Base-by-base conservation (phyloP, 345 rosid genomes). In the Gossypium turneri region DNA sequence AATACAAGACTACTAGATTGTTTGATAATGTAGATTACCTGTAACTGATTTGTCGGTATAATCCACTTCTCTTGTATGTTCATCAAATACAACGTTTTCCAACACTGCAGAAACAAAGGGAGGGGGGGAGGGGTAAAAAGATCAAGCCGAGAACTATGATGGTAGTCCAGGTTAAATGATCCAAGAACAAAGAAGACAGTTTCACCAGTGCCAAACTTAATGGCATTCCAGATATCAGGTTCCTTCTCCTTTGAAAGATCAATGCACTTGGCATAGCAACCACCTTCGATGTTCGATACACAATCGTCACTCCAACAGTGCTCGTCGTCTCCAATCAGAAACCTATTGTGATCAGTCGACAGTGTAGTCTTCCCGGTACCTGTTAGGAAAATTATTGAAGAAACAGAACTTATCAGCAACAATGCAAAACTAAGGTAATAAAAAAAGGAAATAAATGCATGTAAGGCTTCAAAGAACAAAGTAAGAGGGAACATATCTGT, bases 211-310 rank as follows among this genome's bases (percentile, higher is more conserved):
- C 97, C 98, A 63, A 94, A 94, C 87, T 92, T 94, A 82, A 92
- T 91, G 80, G 98, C 97, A 70, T 94, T 92, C 90, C 93, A 94
- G 70, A 92, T 94, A 80, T 94, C 98, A 70, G 97, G 97, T 77
- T 94, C 98, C 83, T 91, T 94, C 74, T 94, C 98, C 81, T 85
- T 78, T 0, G 98, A 86, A 76, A 94, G 97, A 81, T 92, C 98
- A 78, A 94, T 86, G 84, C 98, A 94, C 83, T 94, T 94, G 13
- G 98, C 98, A 76, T 94, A 94, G 85, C 98, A 92, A 29, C 98
- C 98, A 15, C 98, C 98, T 85, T 94, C 98, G 24, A 94, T 92
- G 78, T 94, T 94, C n/a, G 98, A 94, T 60, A 94, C 97, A 70
- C 98, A 97, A 59, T 83, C 88, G 63, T 90, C 97, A 53, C 90